phyloP scores from a whole-genome alignment of 1,284 basidiomycete species.

The Ganoderma multipileum region DNA sequence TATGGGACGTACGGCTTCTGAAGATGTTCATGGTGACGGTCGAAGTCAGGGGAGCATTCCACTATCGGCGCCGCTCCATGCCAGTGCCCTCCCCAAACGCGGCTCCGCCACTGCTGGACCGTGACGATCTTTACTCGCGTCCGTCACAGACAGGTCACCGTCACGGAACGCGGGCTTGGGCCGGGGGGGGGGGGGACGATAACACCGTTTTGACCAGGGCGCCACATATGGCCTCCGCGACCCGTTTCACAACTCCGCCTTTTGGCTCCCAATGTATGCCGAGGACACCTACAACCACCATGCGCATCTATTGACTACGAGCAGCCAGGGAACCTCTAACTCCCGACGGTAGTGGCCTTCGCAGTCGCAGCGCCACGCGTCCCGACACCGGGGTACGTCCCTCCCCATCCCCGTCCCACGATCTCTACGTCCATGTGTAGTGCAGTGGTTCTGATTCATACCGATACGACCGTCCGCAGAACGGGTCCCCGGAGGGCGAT shows the following conservation, averaged over 20 bases:
- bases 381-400: constrained; percentile 16
- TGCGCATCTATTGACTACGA: neutral
- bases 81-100: constrained; percentile 7
- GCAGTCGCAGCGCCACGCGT: constrained; percentile 17
- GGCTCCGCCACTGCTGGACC: constrained; percentile 17
- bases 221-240: constrained; percentile 11
- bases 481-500: constrained; percentile 16
- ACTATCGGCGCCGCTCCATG: constrained; percentile 10
- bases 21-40: constrained; percentile 73
- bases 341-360: constrained; percentile 22
- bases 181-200: too few relatives aligned
- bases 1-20: constrained; percentile 74
- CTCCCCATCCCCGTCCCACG: neutral
- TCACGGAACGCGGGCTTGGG: neutral
- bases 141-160: constrained; percentile 31
- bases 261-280: constrained; percentile 17
- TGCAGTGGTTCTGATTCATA: neutral
- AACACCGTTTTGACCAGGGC: neutral
- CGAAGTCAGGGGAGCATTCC: constrained; percentile 26
- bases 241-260: constrained; percentile 26
- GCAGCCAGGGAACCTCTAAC: constrained; percentile 23
- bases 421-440: neutral
- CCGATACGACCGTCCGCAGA: neutral
- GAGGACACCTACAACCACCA: neutral
- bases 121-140: constrained; percentile 31